Percentiles rank a stretch among this genome's conserved stretches.
Conservation (phyloP, 768 basidiomycete genomes). For the Pleurotus tuber-regium region DNA sequence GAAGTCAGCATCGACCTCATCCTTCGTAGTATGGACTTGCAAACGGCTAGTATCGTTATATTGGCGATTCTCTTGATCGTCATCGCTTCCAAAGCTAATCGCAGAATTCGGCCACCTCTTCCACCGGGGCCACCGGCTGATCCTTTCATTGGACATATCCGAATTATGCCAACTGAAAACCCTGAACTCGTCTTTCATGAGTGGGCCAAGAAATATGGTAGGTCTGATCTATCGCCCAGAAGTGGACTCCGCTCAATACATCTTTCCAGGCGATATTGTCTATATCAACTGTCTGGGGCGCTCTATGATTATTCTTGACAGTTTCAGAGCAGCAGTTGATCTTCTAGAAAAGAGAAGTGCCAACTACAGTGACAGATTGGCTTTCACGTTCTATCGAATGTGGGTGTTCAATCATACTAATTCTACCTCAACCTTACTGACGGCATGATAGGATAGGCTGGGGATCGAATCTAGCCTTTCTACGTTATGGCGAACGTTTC, state of each 20-base stretch:
- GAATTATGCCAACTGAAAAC: conserved; percentile 27
- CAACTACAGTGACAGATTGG: conserved; percentile 24
- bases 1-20: too few relatives aligned
- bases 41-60: too few relatives aligned
- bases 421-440: neutral
- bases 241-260: neutral
- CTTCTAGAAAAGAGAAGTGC: conserved; percentile 25
- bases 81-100: too few relatives aligned
- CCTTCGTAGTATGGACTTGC: too few relatives aligned
- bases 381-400: conserved; percentile 18
- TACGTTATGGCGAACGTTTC: conserved; percentile 20
- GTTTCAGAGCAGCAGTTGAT: conserved; percentile 23
- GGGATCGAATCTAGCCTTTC: conserved; percentile 15
- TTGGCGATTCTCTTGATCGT: too few relatives aligned
- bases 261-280: conserved; percentile 21
- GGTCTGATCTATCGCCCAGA: neutral
- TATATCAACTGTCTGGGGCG: conserved; percentile 22
- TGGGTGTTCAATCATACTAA: conserved; percentile 9
- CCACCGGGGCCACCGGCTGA: conserved; percentile 36
- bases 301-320: conserved; percentile 23
- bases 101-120: neutral
- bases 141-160: conserved; percentile 34
- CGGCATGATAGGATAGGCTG: conserved; percentile 18
- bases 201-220: conserved; percentile 33
- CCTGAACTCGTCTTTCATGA: conserved; percentile 25